A percentile compares a stretch with the other conserved stretches of the same genome.
Evolutionary conservation across 2,329 filamentous ascomycete species (phyloP).

Genomic region (Exophiala dermatitidis): DNA sequence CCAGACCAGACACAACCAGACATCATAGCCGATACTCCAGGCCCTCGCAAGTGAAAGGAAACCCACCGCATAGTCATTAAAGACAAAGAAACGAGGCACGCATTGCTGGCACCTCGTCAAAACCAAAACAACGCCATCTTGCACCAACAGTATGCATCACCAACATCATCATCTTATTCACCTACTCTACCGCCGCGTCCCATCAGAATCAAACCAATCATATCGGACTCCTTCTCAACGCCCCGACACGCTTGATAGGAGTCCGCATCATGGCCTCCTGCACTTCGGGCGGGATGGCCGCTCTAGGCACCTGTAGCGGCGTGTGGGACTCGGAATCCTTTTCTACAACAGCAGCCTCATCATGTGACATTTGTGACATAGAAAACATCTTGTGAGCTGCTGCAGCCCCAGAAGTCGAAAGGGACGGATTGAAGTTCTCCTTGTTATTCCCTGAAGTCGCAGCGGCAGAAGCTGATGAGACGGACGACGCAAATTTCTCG

Average conservation of each 20-base stretch:
- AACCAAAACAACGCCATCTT: too few relatives aligned
- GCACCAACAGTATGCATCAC: too few relatives aligned
- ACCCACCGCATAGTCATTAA: too few relatives aligned
- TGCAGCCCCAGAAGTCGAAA: slow-evolving; percentile 6
- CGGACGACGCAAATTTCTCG: slow-evolving; percentile 8
- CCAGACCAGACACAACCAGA: too few relatives aligned
- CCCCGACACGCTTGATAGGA: slow-evolving; percentile 25
- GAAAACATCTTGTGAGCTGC: not conserved
- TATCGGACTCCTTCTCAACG: slow-evolving; percentile 26
- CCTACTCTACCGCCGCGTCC: not conserved
- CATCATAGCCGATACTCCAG: too few relatives aligned
- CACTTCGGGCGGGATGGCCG: slow-evolving; percentile 25
- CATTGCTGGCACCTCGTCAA: too few relatives aligned
- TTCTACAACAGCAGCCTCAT: not conserved
- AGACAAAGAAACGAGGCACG: too few relatives aligned
- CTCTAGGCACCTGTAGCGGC: not conserved
- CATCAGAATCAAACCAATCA: not conserved
- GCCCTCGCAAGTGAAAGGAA: too few relatives aligned
- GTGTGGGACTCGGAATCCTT: not conserved
- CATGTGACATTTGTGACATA: not conserved
- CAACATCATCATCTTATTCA: not conserved
- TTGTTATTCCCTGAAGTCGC: slow-evolving; percentile 8
- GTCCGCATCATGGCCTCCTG: slow-evolving; percentile 27
- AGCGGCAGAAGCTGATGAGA: not conserved
- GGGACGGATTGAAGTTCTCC: slow-evolving; percentile 20